These are phyloP conservation scores for Xylaria arbuscula DNA, from an alignment of 2,329 filamentous ascomycete genomes.

Conservation along the genomic window DNA sequence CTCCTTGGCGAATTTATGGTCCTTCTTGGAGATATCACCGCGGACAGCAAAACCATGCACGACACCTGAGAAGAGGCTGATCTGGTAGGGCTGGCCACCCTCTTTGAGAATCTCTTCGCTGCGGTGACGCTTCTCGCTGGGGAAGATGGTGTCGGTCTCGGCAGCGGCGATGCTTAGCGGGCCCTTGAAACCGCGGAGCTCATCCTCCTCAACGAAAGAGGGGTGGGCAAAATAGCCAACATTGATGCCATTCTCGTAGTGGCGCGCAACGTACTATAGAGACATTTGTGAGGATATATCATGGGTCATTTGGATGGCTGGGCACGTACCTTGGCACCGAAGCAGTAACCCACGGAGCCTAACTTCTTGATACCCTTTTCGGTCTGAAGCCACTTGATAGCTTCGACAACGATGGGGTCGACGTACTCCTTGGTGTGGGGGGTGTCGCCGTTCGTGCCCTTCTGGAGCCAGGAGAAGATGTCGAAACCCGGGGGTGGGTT, in stretches of 20 bases:
- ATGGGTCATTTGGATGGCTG: not conserved
- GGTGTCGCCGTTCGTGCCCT: constrained; percentile 61
- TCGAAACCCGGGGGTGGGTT: constrained; percentile 60
- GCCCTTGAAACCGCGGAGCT: constrained; percentile 72
- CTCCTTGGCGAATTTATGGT: constrained; percentile 78
- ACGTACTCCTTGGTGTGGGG: constrained; percentile 59
- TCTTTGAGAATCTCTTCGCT: constrained; percentile 72
- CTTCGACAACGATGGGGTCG: constrained; percentile 61
- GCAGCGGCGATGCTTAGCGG: constrained; percentile 75
- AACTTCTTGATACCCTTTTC: constrained; percentile 68
- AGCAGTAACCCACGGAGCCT: constrained; percentile 78
- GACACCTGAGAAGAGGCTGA: constrained; percentile 78
- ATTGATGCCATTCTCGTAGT: constrained; percentile 71
- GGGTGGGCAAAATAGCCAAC: constrained; percentile 82
- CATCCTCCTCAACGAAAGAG: constrained; percentile 75
- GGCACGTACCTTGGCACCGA: constrained; percentile 72
- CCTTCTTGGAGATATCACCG: constrained; percentile 67
- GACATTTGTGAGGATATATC: constrained; percentile 14
- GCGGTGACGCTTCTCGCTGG: constrained; percentile 70
- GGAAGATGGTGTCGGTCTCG: constrained; percentile 75
- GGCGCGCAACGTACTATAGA: constrained; percentile 73
- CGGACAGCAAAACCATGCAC: constrained; percentile 81
- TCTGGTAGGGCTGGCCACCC: constrained; percentile 74
- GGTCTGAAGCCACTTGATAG: constrained; percentile 68
- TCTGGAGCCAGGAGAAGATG: constrained; percentile 56